Percentiles rank a stretch among this genome's conserved stretches.
phyloP scores from a whole-genome alignment of 2,329 filamentous ascomycete species.

The Alternaria sp. region DNA sequence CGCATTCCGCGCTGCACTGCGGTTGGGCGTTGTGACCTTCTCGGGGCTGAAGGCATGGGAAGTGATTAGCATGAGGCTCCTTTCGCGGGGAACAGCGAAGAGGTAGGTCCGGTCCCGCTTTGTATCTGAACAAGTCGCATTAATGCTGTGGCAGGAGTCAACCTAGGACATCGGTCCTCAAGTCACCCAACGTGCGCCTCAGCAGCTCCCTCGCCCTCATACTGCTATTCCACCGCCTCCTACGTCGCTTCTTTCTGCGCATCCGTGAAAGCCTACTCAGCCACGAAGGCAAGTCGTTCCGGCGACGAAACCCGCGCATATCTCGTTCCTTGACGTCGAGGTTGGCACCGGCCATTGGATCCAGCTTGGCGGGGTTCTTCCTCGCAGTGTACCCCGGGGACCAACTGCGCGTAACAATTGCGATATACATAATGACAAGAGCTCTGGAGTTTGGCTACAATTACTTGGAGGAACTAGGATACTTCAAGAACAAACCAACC shows the following conservation, averaged over 20 bases:
- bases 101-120: slow-evolving; percentile 20
- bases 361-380: slow-evolving; percentile 84
- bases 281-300: slow-evolving; percentile 81
- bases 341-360: slow-evolving; percentile 89
- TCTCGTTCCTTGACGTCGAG: slow-evolving; percentile 79
- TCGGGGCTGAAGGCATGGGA: slow-evolving; percentile 59
- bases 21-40: slow-evolving; percentile 56
- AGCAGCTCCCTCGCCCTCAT: slow-evolving; percentile 86
- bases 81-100: slow-evolving; percentile 43
- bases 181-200: slow-evolving; percentile 75
- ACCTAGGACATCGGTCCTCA: slow-evolving; percentile 53
- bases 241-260: slow-evolving; percentile 88
- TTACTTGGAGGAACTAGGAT: slow-evolving; percentile 74
- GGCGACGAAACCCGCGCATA: slow-evolving; percentile 81
- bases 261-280: slow-evolving; percentile 81
- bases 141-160: slow-evolving; percentile 41
- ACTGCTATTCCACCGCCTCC: slow-evolving; percentile 84
- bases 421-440: slow-evolving; percentile 82
- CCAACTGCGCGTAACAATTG: slow-evolving; percentile 78
- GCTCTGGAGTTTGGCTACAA: slow-evolving; percentile 91
- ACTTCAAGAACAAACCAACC: slow-evolving; percentile 74
- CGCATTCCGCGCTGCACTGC: slow-evolving; percentile 56
- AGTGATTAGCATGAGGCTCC: slow-evolving; percentile 49
- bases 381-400: slow-evolving; percentile 78
- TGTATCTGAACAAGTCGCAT: background rate